Percentiles rank a stretch among this genome's conserved stretches.
Conservation (phyloP, 2,329 filamentous ascomycete genomes). For the Colletotrichum endophyticum region DNA sequence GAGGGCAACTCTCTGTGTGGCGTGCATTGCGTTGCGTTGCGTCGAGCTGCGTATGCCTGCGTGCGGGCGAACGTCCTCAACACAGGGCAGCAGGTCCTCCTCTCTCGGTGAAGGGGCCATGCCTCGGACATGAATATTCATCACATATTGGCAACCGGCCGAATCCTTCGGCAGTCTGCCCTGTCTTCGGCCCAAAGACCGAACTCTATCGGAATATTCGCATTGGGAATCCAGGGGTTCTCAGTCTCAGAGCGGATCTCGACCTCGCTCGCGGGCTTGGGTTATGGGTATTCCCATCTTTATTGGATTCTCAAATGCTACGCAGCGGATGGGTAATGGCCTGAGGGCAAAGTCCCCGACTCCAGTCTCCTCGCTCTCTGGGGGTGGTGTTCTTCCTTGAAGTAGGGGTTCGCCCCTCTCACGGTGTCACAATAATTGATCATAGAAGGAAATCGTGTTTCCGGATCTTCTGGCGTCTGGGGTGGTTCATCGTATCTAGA, state of each 20-base stretch:
- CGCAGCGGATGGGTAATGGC: not conserved
- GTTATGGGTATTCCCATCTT: not conserved
- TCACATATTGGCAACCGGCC: conserved; percentile 5
- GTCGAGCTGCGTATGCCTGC: not conserved
- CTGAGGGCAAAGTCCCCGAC: not conserved
- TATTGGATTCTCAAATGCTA: not conserved
- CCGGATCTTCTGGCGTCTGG: not conserved
- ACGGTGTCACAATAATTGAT: not conserved
- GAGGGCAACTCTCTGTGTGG: not conserved
- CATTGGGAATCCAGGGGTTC: not conserved
- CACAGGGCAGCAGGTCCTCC: not conserved
- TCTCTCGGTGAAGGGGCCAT: not conserved
- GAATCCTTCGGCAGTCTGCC: not conserved
- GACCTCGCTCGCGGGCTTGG: not conserved
- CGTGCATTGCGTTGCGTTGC: not conserved
- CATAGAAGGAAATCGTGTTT: not conserved
- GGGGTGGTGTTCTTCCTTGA: not conserved
- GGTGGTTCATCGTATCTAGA: conserved; percentile 3
- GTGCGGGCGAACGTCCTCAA: not conserved
- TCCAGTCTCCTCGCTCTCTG: not conserved
- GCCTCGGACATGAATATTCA: not conserved
- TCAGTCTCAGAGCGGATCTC: not conserved
- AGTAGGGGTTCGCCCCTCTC: not conserved
- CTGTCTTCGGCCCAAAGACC: not conserved
- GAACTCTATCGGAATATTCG: not conserved